Percentiles rank a stretch among this genome's conserved stretches.
Evolutionary conservation across 139 green algal genomes (phyloP).

Genomic region (Spirogloea muscicola): DNA sequence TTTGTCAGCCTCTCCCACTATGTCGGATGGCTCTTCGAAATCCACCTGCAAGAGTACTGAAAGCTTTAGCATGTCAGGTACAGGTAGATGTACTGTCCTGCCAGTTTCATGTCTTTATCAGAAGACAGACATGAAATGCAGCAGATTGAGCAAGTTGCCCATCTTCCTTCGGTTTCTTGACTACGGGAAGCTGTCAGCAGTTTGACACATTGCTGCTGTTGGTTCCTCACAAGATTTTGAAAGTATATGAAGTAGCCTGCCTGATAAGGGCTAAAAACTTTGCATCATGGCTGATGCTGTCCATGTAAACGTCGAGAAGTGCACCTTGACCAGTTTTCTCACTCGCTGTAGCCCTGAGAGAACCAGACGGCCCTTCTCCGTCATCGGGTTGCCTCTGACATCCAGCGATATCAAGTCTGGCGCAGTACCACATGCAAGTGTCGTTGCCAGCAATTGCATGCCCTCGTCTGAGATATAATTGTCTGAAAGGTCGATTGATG

Average conservation of each 20-base stretch:
- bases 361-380: neutral
- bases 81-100: too few relatives aligned
- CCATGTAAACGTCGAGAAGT: neutral
- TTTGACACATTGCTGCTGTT: neutral
- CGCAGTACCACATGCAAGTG: slow-evolving; percentile 17
- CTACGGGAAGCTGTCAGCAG: too few relatives aligned
- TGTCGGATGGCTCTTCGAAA: neutral
- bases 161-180: too few relatives aligned
- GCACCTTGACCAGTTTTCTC: slow-evolving; percentile 14
- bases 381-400: slow-evolving; percentile 28
- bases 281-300: neutral
- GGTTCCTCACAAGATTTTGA: neutral
- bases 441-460: slow-evolving; percentile 20
- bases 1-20: neutral
- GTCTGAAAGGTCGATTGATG: slow-evolving; percentile 39
- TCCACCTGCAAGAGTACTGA: neutral
- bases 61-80: too few relatives aligned
- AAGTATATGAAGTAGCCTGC: neutral
- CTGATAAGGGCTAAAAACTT: neutral
- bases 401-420: slow-evolving; percentile 41
- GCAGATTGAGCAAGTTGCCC: too few relatives aligned
- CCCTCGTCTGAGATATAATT: slow-evolving; percentile 43
- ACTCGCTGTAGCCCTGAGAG: slow-evolving; percentile 25
- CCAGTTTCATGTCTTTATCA: too few relatives aligned
- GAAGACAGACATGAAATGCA: too few relatives aligned